Conservation (phyloP, 495 filamentous ascomycete genomes). For the Annulohypoxylon moriforme region DNA sequence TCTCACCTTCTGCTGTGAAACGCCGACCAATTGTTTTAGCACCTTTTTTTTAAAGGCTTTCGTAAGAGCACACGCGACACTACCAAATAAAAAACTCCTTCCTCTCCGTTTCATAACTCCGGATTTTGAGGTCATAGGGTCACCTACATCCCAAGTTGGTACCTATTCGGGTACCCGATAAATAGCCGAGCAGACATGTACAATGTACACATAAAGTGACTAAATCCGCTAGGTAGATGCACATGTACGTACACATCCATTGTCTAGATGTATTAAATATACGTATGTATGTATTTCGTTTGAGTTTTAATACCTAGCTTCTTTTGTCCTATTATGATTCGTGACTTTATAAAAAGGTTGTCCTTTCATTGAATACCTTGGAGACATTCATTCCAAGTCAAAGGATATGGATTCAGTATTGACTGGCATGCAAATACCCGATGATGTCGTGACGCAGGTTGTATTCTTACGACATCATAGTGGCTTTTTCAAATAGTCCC, state of each 20-base stretch:
- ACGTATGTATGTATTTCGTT: constrained; percentile 1
- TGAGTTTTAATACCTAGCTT: not conserved
- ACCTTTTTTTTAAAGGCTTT: not conserved
- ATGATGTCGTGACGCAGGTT: constrained; percentile 39
- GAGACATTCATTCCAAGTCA: not conserved
- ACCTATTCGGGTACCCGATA: constrained; percentile 13
- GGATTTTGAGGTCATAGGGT: constrained; percentile 8
- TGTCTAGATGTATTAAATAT: constrained; percentile 2
- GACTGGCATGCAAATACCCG: constrained; percentile 13
- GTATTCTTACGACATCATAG: constrained; percentile 38
- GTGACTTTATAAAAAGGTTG: not conserved
- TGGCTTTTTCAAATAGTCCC: constrained; percentile 7
- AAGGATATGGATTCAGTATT: not conserved
- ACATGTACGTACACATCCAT: not conserved
- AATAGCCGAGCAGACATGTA: constrained; percentile 10
- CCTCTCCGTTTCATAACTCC: constrained; percentile 31
- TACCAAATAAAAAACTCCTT: constrained; percentile 23
- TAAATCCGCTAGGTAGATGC: not conserved
- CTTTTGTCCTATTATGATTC: constrained; percentile 12
- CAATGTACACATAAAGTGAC: not conserved
- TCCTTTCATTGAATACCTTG: not conserved
- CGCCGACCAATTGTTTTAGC: constrained; percentile 20
- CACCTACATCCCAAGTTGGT: constrained; percentile 2
- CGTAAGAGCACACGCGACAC: constrained; percentile 29
- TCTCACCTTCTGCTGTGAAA: constrained; percentile 16